Base-by-base conservation (phyloP, 2,329 filamentous ascomycete species). In the Aureobasidium sp. region DNA sequence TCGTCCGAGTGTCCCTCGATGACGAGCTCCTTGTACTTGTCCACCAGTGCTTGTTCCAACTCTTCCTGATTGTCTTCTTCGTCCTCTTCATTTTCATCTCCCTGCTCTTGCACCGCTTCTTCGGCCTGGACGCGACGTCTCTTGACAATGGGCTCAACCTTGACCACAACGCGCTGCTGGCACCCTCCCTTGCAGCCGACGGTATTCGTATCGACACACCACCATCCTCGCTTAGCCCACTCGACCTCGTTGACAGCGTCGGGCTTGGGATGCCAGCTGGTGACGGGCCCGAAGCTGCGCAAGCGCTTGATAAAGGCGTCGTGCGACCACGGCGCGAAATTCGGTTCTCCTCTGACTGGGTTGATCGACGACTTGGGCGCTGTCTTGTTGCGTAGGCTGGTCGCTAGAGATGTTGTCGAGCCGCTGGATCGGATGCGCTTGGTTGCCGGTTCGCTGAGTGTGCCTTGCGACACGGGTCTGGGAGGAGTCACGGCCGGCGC, bases 221-320 rank as follows among this genome's bases (percentile, higher is more conserved):
- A 80, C 93, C 94, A 99, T 0, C 93, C 93, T 61, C 89, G 79
- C 77, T 93, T 96, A 0, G 92, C 92, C 94, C 94, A 99, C 71
- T 91, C 88, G 8, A 96, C 85, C 74, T 97, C 94, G 69, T 85
- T 90, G 67, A 97, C 86, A 35, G 79, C 80, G 57, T 92, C 84
- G 0, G 94, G 92, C 71, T 97, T 97, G 0, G 90, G 88, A n/a
- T 89, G 88, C 93, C 93, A 99, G 70, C 88, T 84, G 58, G 90
- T 94, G 50, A 97, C 85, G 66, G 93, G 90, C 69, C 93, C 88
- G 70, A 95, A 99, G 0, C 90, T 95, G 62, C 87, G 87, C 29
- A 99, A 79, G 25, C 94, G 80, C 67, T 82, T 84, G 11, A 97
- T 79, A 63, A 97, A 91, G 66, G 90, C 85, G 40, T 85, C 84